Percentiles rank a stretch among this genome's conserved stretches.
Evolutionary conservation across 2,329 filamentous ascomycete species (phyloP).

Genomic region (Calycina herbarum): DNA sequence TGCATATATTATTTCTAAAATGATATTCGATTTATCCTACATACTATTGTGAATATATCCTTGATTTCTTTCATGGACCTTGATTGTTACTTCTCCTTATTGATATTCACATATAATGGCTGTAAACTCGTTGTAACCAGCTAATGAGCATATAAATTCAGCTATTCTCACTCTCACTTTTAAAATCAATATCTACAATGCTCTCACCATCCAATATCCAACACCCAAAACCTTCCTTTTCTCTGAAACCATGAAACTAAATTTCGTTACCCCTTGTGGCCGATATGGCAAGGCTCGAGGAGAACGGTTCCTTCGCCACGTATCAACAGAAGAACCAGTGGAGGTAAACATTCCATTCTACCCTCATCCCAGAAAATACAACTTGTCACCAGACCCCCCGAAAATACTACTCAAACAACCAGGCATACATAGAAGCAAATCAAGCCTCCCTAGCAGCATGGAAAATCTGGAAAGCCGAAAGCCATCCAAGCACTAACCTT

Average conservation of each 20-base stretch:
- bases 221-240: neutral
- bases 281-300: conserved; percentile 15
- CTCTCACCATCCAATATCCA: neutral
- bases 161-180: neutral
- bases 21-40: neutral
- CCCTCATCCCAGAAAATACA: neutral
- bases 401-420: conserved; percentile 13
- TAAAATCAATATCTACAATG: neutral
- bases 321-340: conserved; percentile 13
- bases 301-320: conserved; percentile 14
- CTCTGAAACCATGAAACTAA: conserved; percentile 8
- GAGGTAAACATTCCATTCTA: conserved; percentile 7
- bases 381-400: conserved; percentile 11
- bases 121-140: neutral
- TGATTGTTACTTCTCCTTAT: neutral
- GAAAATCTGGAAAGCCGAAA: conserved; percentile 12
- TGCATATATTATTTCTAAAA: neutral
- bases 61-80: neutral
- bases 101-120: neutral
- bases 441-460: conserved; percentile 7
- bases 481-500: too few species aligned
- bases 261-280: conserved; percentile 15
- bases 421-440: conserved; percentile 4
- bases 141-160: neutral
- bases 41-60: neutral